phyloP scores from a whole-genome alignment of 2,329 filamentous ascomycete species.

The Fusarium devonianum region DNA sequence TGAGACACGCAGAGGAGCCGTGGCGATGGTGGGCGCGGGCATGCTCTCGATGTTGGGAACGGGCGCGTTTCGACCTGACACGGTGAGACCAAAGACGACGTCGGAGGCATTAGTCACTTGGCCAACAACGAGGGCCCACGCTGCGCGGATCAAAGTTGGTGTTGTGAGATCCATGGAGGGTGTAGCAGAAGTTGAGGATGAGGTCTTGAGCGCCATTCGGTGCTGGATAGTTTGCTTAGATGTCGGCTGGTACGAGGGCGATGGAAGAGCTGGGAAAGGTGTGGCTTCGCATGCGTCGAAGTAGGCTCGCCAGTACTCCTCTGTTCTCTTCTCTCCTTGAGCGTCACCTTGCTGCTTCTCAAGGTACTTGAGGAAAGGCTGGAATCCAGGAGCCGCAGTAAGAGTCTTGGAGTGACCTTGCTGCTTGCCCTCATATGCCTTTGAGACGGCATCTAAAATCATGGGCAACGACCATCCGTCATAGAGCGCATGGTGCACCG shows the following conservation, averaged over 20 bases:
- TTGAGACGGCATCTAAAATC: not conserved
- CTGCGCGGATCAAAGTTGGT: conserved; percentile 45
- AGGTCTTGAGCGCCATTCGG: not conserved
- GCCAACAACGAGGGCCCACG: conserved; percentile 57
- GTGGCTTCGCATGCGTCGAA: not conserved
- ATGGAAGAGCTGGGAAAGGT: not conserved
- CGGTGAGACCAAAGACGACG: conserved; percentile 52
- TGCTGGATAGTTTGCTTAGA: not conserved
- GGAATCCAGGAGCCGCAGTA: not conserved
- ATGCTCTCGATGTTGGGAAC: conserved; percentile 34
- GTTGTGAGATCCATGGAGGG: not conserved
- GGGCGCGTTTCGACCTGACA: conserved; percentile 48
- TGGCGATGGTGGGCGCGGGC: conserved; percentile 7
- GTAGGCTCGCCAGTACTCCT: conserved; percentile 10
- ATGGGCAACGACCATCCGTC: conserved; percentile 39
- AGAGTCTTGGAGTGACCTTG: not conserved
- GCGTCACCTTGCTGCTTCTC: not conserved
- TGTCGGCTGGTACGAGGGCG: not conserved
- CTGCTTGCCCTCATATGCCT: not conserved
- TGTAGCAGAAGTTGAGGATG: not conserved
- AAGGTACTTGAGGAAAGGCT: conserved; percentile 15
- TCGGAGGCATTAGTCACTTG: conserved; percentile 50
- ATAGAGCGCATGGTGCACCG: conserved; percentile 41
- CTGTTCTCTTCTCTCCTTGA: not conserved
- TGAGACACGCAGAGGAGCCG: not conserved